Evolutionary conservation across 2,329 filamentous ascomycete genomes (phyloP).

Genomic region (Penicillium sp.): DNA sequence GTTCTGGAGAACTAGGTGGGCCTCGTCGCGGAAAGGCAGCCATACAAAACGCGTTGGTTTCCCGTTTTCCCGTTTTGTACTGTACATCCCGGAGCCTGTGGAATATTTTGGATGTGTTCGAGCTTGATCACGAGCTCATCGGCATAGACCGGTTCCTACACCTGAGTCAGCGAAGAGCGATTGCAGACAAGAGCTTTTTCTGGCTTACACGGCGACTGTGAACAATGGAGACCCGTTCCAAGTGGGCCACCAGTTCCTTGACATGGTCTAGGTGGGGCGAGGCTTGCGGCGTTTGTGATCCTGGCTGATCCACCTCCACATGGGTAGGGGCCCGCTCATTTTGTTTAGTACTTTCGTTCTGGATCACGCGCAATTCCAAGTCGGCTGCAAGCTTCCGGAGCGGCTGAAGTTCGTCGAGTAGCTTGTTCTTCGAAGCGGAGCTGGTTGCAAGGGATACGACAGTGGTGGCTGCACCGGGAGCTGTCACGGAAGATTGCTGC

Average conservation of each 20-base stretch:
- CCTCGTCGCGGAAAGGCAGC: not conserved
- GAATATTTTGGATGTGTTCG: not conserved
- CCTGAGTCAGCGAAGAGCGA: not conserved
- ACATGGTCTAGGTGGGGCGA: not conserved
- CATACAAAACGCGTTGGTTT: not conserved
- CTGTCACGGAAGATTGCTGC: not conserved
- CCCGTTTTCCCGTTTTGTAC: not conserved
- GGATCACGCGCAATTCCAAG: not conserved
- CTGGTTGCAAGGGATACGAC: not conserved
- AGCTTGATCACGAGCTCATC: not conserved
- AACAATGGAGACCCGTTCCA: not conserved
- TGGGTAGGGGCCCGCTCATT: not conserved
- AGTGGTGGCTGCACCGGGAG: not conserved
- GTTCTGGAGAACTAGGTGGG: not conserved
- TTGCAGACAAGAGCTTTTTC: not conserved
- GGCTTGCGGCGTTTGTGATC: not conserved
- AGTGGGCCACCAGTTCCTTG: not conserved
- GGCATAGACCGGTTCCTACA: not conserved
- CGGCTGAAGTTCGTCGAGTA: not conserved
- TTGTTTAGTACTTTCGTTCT: not conserved
- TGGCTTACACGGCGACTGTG: not conserved
- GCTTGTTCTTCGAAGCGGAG: not conserved
- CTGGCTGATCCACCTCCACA: not conserved
- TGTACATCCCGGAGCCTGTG: not conserved
- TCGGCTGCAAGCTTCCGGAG: not conserved